phyloP scores from a whole-genome alignment of 208 protist genomes.

The Acanthamoeba lenticulata region DNA sequence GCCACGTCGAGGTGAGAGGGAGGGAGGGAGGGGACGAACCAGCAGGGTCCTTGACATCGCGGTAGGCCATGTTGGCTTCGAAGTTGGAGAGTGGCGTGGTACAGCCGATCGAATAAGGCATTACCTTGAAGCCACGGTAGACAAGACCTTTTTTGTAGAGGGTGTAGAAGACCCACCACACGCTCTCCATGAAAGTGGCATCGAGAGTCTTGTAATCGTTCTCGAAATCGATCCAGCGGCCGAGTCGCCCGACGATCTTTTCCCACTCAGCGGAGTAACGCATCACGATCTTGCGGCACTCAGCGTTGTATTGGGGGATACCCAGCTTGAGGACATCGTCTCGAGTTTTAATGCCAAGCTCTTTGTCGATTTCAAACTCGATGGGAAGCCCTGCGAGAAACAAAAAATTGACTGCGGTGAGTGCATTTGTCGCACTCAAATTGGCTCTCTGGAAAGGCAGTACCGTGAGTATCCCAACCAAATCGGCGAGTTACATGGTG shows the following conservation, averaged over 20 bases:
- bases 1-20: not conserved
- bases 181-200: conserved; percentile 98
- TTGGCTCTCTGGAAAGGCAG: not conserved
- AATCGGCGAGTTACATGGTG: conserved; percentile 98
- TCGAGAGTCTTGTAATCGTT: conserved; percentile 99
- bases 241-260: conserved; percentile 94
- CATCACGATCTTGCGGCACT: conserved; percentile 99
- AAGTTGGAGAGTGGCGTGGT: conserved; percentile 99
- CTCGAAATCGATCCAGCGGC: conserved; percentile 99
- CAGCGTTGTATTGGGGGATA: conserved; percentile 98
- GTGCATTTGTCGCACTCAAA: too few relatives aligned
- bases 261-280: conserved; percentile 98
- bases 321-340: conserved; percentile 97
- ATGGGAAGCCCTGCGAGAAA: conserved; percentile 95
- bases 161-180: conserved; percentile 99
- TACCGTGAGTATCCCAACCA: conserved; percentile 99
- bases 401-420: conserved; percentile 85
- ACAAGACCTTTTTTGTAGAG: conserved; percentile 98
- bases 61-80: conserved; percentile 99
- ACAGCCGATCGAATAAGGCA: conserved; percentile 98
- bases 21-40: not conserved
- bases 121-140: conserved; percentile 98
- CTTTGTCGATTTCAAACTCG: conserved; percentile 99
- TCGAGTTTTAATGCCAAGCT: conserved; percentile 90
- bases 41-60: conserved; percentile 96